These are phyloP conservation scores for Leavenworthia alabamica DNA, from an alignment of 345 rosid species.

Conservation along the genomic window DNA sequence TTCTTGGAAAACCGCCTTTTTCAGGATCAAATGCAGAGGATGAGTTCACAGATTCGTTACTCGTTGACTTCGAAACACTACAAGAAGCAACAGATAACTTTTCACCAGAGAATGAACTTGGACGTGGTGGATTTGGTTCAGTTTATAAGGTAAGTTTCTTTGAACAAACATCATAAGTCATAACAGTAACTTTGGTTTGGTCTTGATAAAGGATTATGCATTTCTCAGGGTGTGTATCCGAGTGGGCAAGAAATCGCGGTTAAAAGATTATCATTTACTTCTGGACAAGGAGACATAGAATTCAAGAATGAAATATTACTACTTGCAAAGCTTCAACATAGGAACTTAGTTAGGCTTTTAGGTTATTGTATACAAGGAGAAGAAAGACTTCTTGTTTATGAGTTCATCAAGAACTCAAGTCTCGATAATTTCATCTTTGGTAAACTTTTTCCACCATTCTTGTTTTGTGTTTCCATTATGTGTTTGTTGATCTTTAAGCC, in stretches of 20 bases:
- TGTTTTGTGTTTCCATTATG: neutral
- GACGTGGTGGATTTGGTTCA: conserved; percentile 57
- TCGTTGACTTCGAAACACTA: conserved; percentile 33
- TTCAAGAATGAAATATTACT: conserved; percentile 43
- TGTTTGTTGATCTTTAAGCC: neutral
- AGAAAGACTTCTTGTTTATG: conserved; percentile 43
- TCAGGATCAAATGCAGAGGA: conserved; percentile 18
- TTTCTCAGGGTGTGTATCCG: conserved; percentile 34
- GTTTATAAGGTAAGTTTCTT: conserved; percentile 41
- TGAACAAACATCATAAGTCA: neutral
- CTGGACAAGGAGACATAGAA: conserved; percentile 41
- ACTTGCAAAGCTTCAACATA: conserved; percentile 49
- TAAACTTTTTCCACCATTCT: neutral
- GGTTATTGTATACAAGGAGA: conserved; percentile 36
- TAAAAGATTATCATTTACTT: conserved; percentile 36
- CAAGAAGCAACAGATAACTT: conserved; percentile 42
- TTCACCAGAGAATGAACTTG: conserved; percentile 39
- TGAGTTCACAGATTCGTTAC: conserved; percentile 34
- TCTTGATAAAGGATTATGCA: neutral
- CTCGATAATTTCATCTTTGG: conserved; percentile 40
- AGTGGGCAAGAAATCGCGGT: conserved; percentile 40
- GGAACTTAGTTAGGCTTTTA: conserved; percentile 40
- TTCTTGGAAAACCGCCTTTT: conserved; percentile 2
- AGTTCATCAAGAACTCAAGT: conserved; percentile 41
- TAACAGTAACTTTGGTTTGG: neutral